phyloP scores from a whole-genome alignment of 108 stramenopile species.

The Mediolabrus comicus region DNA sequence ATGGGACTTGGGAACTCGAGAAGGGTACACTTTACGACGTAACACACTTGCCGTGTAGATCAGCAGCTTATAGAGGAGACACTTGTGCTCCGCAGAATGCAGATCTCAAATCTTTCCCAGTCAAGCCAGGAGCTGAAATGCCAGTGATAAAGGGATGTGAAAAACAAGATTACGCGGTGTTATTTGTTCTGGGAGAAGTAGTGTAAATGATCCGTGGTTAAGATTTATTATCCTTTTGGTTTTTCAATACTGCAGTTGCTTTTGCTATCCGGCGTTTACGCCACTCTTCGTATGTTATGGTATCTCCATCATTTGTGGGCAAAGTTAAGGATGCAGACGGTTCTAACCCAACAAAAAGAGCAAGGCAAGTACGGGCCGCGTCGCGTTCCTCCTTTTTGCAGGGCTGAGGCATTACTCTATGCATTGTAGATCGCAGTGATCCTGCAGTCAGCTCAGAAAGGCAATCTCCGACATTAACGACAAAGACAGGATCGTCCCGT shows the following conservation, averaged over 20 bases:
- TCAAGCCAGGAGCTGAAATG: slow-evolving; percentile 55
- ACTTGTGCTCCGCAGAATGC: slow-evolving; percentile 39
- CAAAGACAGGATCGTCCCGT: slow-evolving; percentile 63
- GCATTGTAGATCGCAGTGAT: slow-evolving; percentile 58
- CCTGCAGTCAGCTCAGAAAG: slow-evolving; percentile 61
- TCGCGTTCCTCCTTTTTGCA: not conserved
- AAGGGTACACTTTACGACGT: slow-evolving; percentile 52
- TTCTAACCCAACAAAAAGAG: slow-evolving; percentile 76
- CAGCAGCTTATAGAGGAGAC: slow-evolving; percentile 38
- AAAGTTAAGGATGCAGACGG: slow-evolving; percentile 27
- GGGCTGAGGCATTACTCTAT: slow-evolving; percentile 62
- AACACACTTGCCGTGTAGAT: slow-evolving; percentile 53
- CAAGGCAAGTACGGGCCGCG: slow-evolving; percentile 56
- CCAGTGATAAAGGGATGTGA: slow-evolving; percentile 35
- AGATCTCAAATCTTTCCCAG: slow-evolving; percentile 43
- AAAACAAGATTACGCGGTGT: slow-evolving; percentile 54
- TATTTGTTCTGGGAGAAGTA: slow-evolving; percentile 57
- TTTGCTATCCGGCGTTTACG: slow-evolving; percentile 52
- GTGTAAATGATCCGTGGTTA: slow-evolving; percentile 20
- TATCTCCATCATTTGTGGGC: slow-evolving; percentile 22
- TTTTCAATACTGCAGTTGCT: slow-evolving; percentile 47
- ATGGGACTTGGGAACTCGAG: slow-evolving; percentile 47
- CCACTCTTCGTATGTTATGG: slow-evolving; percentile 73
- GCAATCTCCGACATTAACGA: slow-evolving; percentile 81
- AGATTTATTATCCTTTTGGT: too few species aligned